Evolutionary conservation across 23 red algal genomes (phyloP).

Genomic region (Gracilaria domingensis): DNA sequence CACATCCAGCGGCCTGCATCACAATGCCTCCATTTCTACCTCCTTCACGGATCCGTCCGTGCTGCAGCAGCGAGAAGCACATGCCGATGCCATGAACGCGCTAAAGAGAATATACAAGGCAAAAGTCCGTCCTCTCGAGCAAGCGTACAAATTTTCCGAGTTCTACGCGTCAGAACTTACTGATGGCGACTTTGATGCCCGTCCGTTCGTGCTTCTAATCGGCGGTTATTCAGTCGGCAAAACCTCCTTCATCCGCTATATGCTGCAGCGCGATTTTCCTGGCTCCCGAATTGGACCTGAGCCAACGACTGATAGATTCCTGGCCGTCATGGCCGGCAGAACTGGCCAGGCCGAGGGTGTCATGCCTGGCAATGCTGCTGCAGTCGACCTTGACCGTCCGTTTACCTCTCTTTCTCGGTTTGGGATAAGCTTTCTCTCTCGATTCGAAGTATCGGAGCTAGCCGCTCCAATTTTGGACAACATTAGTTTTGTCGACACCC

Average conservation of each 20-base stretch:
- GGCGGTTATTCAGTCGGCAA: constrained; percentile 86
- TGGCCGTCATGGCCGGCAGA: constrained; percentile 70
- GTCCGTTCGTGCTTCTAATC: constrained; percentile 76
- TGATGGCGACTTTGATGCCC: constrained; percentile 83
- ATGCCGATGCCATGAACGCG: constrained; percentile 75
- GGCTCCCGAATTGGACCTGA: constrained; percentile 78
- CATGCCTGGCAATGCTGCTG: constrained; percentile 85
- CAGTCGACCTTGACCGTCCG: constrained; percentile 78
- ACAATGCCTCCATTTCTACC: background rate
- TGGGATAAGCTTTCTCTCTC: constrained; percentile 78
- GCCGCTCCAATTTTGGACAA: constrained; percentile 75
- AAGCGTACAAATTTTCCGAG: constrained; percentile 78
- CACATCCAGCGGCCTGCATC: background rate
- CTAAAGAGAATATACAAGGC: constrained; percentile 83
- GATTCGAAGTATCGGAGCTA: constrained; percentile 83
- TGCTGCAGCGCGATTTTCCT: constrained; percentile 85
- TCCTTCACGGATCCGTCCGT: constrained; percentile 45
- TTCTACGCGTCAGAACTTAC: constrained; percentile 83
- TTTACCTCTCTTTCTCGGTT: constrained; percentile 72
- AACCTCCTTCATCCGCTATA: constrained; percentile 84
- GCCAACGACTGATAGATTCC: constrained; percentile 79
- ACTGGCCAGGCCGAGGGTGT: constrained; percentile 63
- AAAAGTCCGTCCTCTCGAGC: constrained; percentile 80
- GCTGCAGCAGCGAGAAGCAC: constrained; percentile 47
- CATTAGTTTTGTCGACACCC: constrained; percentile 83